Conservation (phyloP, 1,284 basidiomycete genomes). For the Trametes polyzona region DNA sequence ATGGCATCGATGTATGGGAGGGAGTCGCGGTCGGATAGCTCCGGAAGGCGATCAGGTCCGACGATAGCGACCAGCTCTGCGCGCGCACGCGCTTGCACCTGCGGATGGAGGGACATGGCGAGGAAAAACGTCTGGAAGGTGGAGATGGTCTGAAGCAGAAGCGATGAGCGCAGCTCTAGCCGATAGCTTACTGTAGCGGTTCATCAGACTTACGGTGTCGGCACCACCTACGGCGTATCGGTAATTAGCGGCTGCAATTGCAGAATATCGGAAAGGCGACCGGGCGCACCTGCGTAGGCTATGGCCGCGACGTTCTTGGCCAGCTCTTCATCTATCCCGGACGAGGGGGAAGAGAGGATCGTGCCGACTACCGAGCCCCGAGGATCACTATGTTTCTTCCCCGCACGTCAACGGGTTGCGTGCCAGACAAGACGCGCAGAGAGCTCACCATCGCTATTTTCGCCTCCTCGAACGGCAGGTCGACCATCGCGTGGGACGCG, state of each 20-base stretch:
- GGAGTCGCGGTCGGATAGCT: conserved; percentile 12
- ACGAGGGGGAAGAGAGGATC: conserved; percentile 1
- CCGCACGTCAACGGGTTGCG: background rate
- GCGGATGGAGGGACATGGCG: conserved; percentile 21
- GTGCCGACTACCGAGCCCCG: conserved; percentile 14
- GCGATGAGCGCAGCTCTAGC: background rate
- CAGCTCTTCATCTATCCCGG: conserved; percentile 14
- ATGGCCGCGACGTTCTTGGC: conserved; percentile 26
- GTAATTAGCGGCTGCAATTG: background rate
- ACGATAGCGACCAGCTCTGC: conserved; percentile 15
- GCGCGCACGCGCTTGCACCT: conserved; percentile 18
- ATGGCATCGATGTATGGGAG: conserved; percentile 23
- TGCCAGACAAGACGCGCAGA: background rate
- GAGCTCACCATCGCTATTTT: conserved; percentile 19
- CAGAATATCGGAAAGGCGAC: background rate
- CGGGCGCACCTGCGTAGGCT: conserved; percentile 24
- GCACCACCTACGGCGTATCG: conserved; percentile 17
- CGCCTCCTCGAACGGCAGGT: conserved; percentile 21
- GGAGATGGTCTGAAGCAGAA: conserved; percentile 24
- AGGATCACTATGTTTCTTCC: conserved; percentile 10
- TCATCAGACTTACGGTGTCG: conserved; percentile 23
- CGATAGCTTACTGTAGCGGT: background rate
- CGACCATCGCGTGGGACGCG: conserved; percentile 20
- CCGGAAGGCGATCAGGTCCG: conserved; percentile 20
- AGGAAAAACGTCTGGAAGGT: conserved; percentile 26